Evolutionary conservation across 805 yeast genomes (phyloP), one percentile per base, ranked within the genome.

Genomic region (Barnettozyma siamensis): DNA sequence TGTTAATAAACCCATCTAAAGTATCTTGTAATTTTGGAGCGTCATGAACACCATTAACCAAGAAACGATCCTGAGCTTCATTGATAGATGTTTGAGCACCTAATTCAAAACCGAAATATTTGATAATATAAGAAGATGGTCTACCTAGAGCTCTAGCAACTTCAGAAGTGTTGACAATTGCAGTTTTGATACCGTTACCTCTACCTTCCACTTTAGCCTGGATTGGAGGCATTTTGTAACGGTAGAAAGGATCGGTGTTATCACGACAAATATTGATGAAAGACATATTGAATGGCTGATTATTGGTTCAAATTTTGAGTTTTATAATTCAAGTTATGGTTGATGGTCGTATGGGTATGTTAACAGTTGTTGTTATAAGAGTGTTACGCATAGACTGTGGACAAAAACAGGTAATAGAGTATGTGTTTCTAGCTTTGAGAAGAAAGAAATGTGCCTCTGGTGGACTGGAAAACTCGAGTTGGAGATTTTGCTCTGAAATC

Each of bases 151-250:
- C 95, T 58, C 96, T 79, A 31, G 97, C 95, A 47, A 93, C 96
- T 59, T 93, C 98, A 31, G 84, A 70, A 41, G 88, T 79, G 67
- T 93, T 93, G 52, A 88, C 78, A 43, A 93, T 82, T 41, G 91
- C 94, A 19, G 99, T 93, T 65, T 88, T 89, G 69, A 93, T 93
- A 80, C 99, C 99, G 70, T 93, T 93, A 72, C 99, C 99, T 64
- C 96, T 79, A 66, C 99, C 99, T 71, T 93, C 98, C 51, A 87
- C 87, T 75, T 93, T 93, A 54, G 96, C 86, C 69, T 86, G 94
- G 67, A 93, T 83, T 33, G 94, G 84, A 62, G 99, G 99, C 99
- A 93, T 93, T 73, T 93, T 93, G 69, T 93, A 93, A 73, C 99
- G 96, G 80, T 93, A 93, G 66, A 93, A 93, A 34, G 97, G 97